phyloP scores from a whole-genome alignment of 73 alveolate species.

The Paramecium octaurelia region DNA sequence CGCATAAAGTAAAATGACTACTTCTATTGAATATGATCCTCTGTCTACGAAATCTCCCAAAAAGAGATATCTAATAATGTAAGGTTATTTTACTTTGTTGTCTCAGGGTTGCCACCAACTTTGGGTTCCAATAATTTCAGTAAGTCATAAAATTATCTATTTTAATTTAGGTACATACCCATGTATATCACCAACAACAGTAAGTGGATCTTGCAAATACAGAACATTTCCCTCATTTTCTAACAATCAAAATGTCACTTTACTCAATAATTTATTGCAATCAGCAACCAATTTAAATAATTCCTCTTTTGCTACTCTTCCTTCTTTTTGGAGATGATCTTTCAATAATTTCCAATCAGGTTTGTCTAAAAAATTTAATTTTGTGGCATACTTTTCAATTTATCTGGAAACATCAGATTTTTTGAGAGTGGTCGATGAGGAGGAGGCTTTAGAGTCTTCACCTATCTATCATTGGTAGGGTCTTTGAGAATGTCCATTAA shows the following conservation, averaged over 20 bases:
- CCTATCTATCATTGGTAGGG: slow-evolving; percentile 68
- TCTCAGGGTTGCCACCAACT: slow-evolving; percentile 93
- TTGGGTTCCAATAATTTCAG: slow-evolving; percentile 80
- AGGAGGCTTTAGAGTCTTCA: slow-evolving; percentile 75
- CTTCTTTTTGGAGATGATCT: slow-evolving; percentile 86
- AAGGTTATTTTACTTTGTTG: slow-evolving; percentile 63
- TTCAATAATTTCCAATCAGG: slow-evolving; percentile 92
- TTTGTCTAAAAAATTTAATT: not conserved
- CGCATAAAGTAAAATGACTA: slow-evolving; percentile 75
- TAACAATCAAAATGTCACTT: not conserved
- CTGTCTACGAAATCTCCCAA: slow-evolving; percentile 95
- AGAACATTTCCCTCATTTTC: slow-evolving; percentile 92
- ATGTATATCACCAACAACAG: slow-evolving; percentile 96
- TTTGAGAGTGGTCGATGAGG: slow-evolving; percentile 74
- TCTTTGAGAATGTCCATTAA: slow-evolving; percentile 69
- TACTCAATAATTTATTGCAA: slow-evolving; percentile 74
- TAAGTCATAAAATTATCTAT: slow-evolving; percentile 85
- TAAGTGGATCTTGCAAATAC: slow-evolving; percentile 84
- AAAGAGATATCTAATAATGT: slow-evolving; percentile 80
- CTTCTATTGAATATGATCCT: slow-evolving; percentile 92
- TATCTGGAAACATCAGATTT: slow-evolving; percentile 69
- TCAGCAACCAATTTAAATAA: slow-evolving; percentile 64
- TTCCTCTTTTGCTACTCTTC: slow-evolving; percentile 75
- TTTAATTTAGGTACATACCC: slow-evolving; percentile 65
- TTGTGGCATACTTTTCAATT: slow-evolving; percentile 20